Evolutionary conservation across 805 yeast genomes (phyloP).

Genomic region (Lachancea cidri): DNA sequence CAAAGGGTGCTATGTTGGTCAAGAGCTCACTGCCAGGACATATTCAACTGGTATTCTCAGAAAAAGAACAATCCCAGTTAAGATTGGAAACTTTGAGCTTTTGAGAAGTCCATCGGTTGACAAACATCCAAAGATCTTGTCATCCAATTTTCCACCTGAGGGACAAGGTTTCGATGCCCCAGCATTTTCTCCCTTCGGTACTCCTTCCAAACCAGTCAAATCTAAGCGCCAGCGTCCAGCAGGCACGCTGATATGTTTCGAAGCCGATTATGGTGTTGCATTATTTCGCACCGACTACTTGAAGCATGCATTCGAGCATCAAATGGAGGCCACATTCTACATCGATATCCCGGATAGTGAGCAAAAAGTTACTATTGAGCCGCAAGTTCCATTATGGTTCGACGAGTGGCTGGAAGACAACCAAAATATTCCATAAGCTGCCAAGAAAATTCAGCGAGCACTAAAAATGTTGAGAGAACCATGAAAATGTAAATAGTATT

Average conservation of each 20-base stretch:
- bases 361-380: conserved; percentile 12
- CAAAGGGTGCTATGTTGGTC: conserved; percentile 97
- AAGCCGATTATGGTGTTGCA: conserved; percentile 64
- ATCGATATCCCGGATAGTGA: conserved; percentile 27
- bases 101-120: conserved; percentile 1
- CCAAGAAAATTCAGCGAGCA: too few relatives aligned
- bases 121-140: conserved; percentile 6
- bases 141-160: conserved; percentile 16
- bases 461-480: too few relatives aligned
- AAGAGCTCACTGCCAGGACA: conserved; percentile 88
- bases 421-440: too few relatives aligned
- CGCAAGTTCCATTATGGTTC: conserved; percentile 27
- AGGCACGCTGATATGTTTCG: conserved; percentile 55
- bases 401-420: conserved; percentile 12
- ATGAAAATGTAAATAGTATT: too few relatives aligned
- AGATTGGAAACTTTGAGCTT: conserved; percentile 14
- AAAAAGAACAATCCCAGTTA: conserved; percentile 74
- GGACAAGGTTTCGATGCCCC: neutral
- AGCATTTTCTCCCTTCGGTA: conserved; percentile 36
- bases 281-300: conserved; percentile 47
- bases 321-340: conserved; percentile 31
- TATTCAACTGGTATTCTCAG: conserved; percentile 78
- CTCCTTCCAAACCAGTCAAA: conserved; percentile 15
- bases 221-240: conserved; percentile 42
- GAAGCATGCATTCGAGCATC: conserved; percentile 20